Percentiles rank a stretch among this genome's conserved stretches.
phyloP scores from a whole-genome alignment of 345 rosid species.

The Schrenkiella parvula region DNA sequence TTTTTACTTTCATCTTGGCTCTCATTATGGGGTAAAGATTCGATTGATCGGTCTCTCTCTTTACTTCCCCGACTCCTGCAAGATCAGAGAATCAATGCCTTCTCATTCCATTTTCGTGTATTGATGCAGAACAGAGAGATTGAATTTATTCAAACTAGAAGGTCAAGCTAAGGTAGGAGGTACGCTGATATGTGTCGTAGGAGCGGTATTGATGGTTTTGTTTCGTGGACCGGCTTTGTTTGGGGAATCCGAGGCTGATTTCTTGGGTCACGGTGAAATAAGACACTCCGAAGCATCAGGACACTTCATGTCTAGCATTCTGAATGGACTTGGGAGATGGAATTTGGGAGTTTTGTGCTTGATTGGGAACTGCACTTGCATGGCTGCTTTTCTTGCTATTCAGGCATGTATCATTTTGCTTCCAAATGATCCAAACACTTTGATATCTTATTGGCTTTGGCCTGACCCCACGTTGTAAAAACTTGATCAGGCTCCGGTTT shows the following conservation, averaged over 20 bases:
- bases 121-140: constrained; percentile 86
- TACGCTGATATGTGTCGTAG: constrained; percentile 73
- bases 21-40: constrained; percentile 73
- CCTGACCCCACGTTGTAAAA: not conserved
- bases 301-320: constrained; percentile 56
- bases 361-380: constrained; percentile 93
- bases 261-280: constrained; percentile 42
- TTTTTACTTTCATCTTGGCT: constrained; percentile 88
- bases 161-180: constrained; percentile 96
- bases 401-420: constrained; percentile 51
- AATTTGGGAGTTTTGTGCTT: constrained; percentile 92
- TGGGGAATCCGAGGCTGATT: constrained; percentile 52
- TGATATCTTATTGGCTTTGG: not conserved
- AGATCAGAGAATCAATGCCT: not conserved
- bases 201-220: constrained; percentile 84
- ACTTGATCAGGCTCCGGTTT: constrained; percentile 66
- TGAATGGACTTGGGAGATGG: constrained; percentile 69
- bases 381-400: constrained; percentile 93
- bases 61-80: not conserved
- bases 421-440: not conserved
- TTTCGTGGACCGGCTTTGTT: constrained; percentile 86
- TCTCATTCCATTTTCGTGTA: not conserved
- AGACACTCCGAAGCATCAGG: constrained; percentile 66
- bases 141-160: constrained; percentile 66
- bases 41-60: not conserved